Evolutionary conservation across 176 grass and related monocot species (phyloP), one percentile per base, ranked within the genome.

Genomic region (Hyparrhenia diplandra): DNA sequence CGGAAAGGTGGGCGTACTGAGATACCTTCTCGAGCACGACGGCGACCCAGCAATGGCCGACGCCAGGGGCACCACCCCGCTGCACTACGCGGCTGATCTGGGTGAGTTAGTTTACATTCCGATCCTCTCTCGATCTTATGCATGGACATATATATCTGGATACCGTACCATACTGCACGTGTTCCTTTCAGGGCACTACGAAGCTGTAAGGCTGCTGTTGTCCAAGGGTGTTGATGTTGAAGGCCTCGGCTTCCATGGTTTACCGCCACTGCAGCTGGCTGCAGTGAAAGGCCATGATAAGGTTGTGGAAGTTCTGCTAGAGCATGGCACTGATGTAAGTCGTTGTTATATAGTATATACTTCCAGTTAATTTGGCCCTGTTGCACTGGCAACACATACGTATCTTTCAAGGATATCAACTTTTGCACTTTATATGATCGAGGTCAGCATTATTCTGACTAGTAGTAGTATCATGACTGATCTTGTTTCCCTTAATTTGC

Each of bases 241-340:
- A 79, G 21, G 67, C 31, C 6, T 85, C 21, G 35, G 80, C 61
- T 17, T 0, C 64, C 37, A 42, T 69, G 10, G 4, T 18, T 74
- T 67, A 6, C 25, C 75, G 4, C 88, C 84, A 5, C 69, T 87
- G 81, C 73, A 79, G 63, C 5, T 69, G 46, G 84, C 88, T 30
- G 25, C 35, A 28, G 10, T 1, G 13, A 46, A 68, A 7, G 58
- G 5, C 69, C 29, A 64, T 16, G 45, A 45, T 36, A 12, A 32
- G 35, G 20, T 42, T 51, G 10, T 80, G 27, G 79, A 83, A 45
- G 25, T 90, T 74, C 58, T 90, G 59, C 70, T 90, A 62, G 67
- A 84, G 14, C 78, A 55, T 64, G 71, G 71, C 21, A 80, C 74
- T 45, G 67, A 87, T 80, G 84, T 90, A 90, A 87, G 71, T 73